phyloP scores from a whole-genome alignment of 2,329 filamentous ascomycete genomes.

The Mycosphaerelloides madeirae region DNA sequence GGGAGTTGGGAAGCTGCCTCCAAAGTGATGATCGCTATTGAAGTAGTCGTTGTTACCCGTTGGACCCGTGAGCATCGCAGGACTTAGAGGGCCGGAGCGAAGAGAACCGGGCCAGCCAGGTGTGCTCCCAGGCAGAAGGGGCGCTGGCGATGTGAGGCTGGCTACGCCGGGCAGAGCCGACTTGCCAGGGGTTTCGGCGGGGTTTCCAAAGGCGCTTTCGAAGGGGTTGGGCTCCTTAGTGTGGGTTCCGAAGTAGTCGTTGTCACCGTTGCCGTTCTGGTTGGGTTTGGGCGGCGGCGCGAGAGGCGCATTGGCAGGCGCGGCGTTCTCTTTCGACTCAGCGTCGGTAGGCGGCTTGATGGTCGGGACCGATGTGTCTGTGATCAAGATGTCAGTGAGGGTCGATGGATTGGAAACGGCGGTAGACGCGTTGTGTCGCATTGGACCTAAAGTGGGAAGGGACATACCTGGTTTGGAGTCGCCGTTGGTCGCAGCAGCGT shows the following conservation, averaged over 20 bases:
- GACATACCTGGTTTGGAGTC: slow-evolving; percentile 19
- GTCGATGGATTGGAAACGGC: slow-evolving; percentile 5
- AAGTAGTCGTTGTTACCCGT: slow-evolving; percentile 75
- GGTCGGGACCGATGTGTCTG: slow-evolving; percentile 26
- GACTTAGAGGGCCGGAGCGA: slow-evolving; percentile 86
- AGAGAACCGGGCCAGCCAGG: slow-evolving; percentile 82
- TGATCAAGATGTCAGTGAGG: neutral
- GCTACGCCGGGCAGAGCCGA: slow-evolving; percentile 83
- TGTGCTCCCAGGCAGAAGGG: slow-evolving; percentile 68
- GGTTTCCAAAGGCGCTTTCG: slow-evolving; percentile 80
- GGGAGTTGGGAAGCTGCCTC: slow-evolving; percentile 84
- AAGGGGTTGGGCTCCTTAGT: slow-evolving; percentile 92
- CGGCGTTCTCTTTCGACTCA: slow-evolving; percentile 26
- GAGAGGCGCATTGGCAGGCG: slow-evolving; percentile 45
- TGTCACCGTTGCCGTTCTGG: slow-evolving; percentile 36
- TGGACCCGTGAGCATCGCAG: slow-evolving; percentile 91
- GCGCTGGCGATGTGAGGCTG: slow-evolving; percentile 82
- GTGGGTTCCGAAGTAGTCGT: slow-evolving; percentile 49
- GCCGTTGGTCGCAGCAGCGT: slow-evolving; percentile 10
- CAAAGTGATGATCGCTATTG: slow-evolving; percentile 63
- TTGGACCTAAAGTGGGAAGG: neutral
- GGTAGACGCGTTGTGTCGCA: slow-evolving; percentile 2
- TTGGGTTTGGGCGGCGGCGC: slow-evolving; percentile 48
- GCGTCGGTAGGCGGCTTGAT: slow-evolving; percentile 33
- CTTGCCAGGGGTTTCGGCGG: slow-evolving; percentile 73